Evolutionary conservation across 148 eudicot genomes (phyloP), one percentile per base, ranked within the genome.

Genomic region (Fagopyrum tataricum): DNA sequence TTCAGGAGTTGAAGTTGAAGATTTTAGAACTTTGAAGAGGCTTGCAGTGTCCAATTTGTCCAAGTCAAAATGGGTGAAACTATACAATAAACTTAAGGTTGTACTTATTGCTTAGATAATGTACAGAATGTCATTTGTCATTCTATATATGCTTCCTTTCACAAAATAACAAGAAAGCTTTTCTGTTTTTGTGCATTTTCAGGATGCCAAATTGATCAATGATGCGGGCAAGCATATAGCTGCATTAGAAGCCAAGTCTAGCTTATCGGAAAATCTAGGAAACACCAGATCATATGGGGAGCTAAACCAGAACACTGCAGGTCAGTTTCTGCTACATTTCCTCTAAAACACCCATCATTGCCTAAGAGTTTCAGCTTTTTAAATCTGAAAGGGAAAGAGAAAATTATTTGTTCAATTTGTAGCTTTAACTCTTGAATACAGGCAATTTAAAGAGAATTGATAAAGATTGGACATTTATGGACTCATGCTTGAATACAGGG

Each of bases 11-110:
- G 80, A 83, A 61, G 59, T 79, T 76, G 99, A 91, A 79, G 88
- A 86, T 41, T 86, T 24, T 14, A 84, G 76, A 78, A 78, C 76
- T 18, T 76, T 95, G 79, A 90, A 87, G 87, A 85, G 81, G 81
- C 85, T 95, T 76, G 84, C 82, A 20, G 81, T 95, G 69, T 79
- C 85, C 75, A 79, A 86, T 86, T 67, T 81, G 74, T 75, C 82
- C 20, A 91, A 85, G 76, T 85, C 84, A 6, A 86, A 85, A 79
- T 95, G 96, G 99, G 87, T 95, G 76, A 92, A 90, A 77, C 82
- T 88, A 53, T 88, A 88, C 77, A 82, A 76, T 74, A 67, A 69
- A 41, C 85, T 90, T 71, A 86, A 91, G 99, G 99, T 91, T 3
- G 44, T 64, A 37, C 39, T 64, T 37, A 14, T 18, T 18, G 14